Base-by-base conservation (phyloP, 148 eudicot genomes). In the Rheum nobile region DNA sequence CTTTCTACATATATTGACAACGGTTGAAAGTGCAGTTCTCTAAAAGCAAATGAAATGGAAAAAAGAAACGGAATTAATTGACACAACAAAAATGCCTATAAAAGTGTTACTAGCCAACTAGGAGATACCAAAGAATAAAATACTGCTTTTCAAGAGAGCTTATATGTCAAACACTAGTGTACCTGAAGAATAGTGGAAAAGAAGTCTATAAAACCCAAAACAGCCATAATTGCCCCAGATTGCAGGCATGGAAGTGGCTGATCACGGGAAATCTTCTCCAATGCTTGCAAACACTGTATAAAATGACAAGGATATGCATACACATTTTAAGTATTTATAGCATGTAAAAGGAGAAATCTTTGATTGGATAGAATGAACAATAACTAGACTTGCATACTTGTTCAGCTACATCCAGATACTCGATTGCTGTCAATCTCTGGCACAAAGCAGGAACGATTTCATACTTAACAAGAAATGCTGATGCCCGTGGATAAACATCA, bases 201-300 rank as follows among this genome's bases (percentile, higher is more conserved):
- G 89, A 95, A 95, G 80, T 90, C 97, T 72, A 95, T 90, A 80
- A 82, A 88, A 71, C 77, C 82, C 76, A 95, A 79, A 78, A 86
- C 96, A 72, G 98, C 93, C 90, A 87, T 85, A 48, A 91, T 80
- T n/a, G 90, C 90, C 72, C 98, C 98, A 37, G 97, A 80, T 67
- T 87, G 85, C 77, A 95, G 80, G 86, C 98, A 95, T 2, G 83
- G 85, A 70, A 85, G 79, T 69, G 97, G 93, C 68, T 91, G 93
- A 74, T 95, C 90, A n/a, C 83, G 86, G 1, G 98, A 91, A 41
- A 95, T 91, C 83, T 90, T 94, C 81, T 91, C 96, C 78, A 95
- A 84, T 73, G 98, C 98, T 90, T 95, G 97, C 84, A 95, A 83
- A 79, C 98, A 95, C 98, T 95, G 72, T 84, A 90, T 14, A n/a